These are phyloP conservation scores for Stipa capillata DNA, from an alignment of 176 grass and related monocot genomes.

Conservation along the genomic window DNA sequence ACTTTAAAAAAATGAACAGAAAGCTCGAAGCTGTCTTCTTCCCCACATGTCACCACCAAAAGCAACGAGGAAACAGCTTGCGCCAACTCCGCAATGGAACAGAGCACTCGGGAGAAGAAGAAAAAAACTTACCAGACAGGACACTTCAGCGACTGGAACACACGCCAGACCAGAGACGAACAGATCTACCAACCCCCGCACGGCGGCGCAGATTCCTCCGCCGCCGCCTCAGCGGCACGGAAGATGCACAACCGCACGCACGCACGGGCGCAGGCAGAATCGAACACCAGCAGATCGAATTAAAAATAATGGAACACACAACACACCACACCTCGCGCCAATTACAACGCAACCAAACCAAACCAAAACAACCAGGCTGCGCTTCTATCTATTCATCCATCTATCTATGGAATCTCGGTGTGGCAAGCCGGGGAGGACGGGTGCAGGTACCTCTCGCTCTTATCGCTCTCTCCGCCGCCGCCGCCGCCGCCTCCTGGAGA, in stretches of 20 bases:
- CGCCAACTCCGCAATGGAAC: slow-evolving; percentile 13
- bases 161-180: slow-evolving; percentile 1
- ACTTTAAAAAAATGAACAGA: slow-evolving; percentile 1
- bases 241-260: slow-evolving; percentile 18
- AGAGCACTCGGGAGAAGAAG: neutral
- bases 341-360: neutral
- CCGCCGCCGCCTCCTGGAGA: slow-evolving; percentile 6
- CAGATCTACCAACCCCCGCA: slow-evolving; percentile 44
- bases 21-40: slow-evolving; percentile 21
- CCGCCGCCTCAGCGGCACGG: neutral
- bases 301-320: neutral
- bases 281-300: slow-evolving; percentile 13
- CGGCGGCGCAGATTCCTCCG: slow-evolving; percentile 25
- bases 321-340: neutral
- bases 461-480: slow-evolving; percentile 19
- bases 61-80: slow-evolving; percentile 19
- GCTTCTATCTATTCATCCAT: neutral
- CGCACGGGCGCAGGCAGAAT: slow-evolving; percentile 4
- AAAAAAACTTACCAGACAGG: neutral
- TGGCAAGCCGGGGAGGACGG: neutral
- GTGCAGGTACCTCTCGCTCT: slow-evolving; percentile 33
- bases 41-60: slow-evolving; percentile 28
- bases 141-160: neutral
- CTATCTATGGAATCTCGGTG: neutral
- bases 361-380: neutral